Base-by-base conservation (phyloP, 1,284 basidiomycete genomes). In the Ganoderma boninense region DNA sequence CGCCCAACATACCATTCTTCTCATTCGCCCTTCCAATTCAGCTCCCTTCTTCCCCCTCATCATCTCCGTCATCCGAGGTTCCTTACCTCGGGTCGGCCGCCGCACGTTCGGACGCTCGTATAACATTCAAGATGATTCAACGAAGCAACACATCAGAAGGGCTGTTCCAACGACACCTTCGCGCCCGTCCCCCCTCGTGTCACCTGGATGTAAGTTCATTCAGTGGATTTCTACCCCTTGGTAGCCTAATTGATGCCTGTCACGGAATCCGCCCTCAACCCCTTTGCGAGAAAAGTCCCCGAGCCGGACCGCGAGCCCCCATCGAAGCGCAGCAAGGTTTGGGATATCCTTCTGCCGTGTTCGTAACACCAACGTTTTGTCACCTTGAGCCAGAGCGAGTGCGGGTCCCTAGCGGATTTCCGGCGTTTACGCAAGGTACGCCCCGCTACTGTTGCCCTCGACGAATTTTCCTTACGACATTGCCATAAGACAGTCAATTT, bases 41-140 rank as follows among this genome's bases (percentile, higher is more conserved):
- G n/a, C 38, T 20, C 57, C 13, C 57, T 60, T 40, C 35, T 60
- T 40, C 57, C 10, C 57, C 57, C 57, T 60, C 57, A 60, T 23
- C 18, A 60, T 60, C 38, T 60, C 57, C 57, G 57, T 35, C 20
- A n/a, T 20, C 29, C 57, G 32, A 60, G 57, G 57, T 60, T 60
- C 38, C 57, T 23, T 11, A 60, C 35, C 40, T 10, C 46, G 46
- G 18, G 10, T 23, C 57, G n/a, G 57, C 35, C 35, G 57, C 57
- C 29, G 57, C 20, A 60, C 1, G 16, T 40, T 60, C 57, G 35
- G 3, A 60, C 32, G 57, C 5, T 40, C 35, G n/a, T 18, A 38
- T 60, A 35, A 13, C 57, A n/a, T 13, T 40, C 32, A n/a, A 60
- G 1, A 40, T 11, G 57, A n/a, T n/a, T 38, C 57, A n/a, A 60